Base-by-base conservation (phyloP, 1,284 basidiomycete species). In the Malassezia equina region DNA sequence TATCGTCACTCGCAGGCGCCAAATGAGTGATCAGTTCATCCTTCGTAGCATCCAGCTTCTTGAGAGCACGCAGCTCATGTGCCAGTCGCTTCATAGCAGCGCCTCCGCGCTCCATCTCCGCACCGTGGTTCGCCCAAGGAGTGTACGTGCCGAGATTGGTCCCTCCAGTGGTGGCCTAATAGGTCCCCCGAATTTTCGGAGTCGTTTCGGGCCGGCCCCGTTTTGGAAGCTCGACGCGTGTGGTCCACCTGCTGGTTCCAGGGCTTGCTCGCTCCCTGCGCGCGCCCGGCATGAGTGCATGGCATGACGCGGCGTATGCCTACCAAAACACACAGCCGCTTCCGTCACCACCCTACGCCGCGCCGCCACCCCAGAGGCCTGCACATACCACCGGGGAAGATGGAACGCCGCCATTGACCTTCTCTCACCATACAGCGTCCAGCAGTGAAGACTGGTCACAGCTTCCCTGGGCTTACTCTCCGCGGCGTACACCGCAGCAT, bases 1-100 rank as follows among this genome's bases (percentile, higher is more conserved):
- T 63, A 15, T 67, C 71, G 1, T 63, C 53, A 33, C 66, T 63
- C 49, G 52, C 64, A 0, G 71, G 71, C 23, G 59, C 47, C 4
- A 73, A 55, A 13, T 64, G 60, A 4, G 7, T 7, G n/a, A 57
- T 40, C 12, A 45, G 50, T 7, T 57, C 55, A 24, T 51, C 42
- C 13, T 23, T 12, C 7, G 23, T 12, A 1, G 28, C 29, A 2
- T 39, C 32, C 7, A 8, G 27, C 31, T 48, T 36, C 24, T 52
- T 25, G 17, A 46, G 13, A 2, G 49, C 55, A 2, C 39, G 36
- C 6, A 42, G 44, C 25, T 57, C 55, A n/a, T 57, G 55, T 31
- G 41, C 31, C 9, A 57, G 49, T 8, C 54, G 52, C 29, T 44
- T 41, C 23, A 28, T 36, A 7, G 41, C 41, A 25, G 36, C 36